A percentile compares a stretch with the other conserved stretches of the same genome.
Conservation (phyloP, 2,329 filamentous ascomycete genomes). For the Alternaria viburni region DNA sequence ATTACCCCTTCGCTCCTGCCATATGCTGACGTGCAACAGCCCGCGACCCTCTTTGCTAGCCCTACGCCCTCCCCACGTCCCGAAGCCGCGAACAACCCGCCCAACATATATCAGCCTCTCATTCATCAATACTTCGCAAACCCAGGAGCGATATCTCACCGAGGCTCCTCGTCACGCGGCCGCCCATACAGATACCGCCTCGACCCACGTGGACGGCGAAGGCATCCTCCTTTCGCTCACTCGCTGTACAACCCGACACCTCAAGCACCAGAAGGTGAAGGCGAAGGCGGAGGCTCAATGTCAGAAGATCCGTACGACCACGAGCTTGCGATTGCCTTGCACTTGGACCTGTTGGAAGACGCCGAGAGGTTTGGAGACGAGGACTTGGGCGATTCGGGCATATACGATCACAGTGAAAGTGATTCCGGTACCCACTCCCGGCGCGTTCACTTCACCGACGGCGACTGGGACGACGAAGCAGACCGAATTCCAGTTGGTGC, state of each 20-base stretch:
- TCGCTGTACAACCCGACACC: slow-evolving; percentile 1
- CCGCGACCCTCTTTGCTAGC: slow-evolving; percentile 1
- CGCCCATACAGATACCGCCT: not conserved
- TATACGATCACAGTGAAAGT: not conserved
- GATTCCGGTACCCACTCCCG: not conserved
- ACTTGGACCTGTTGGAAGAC: slow-evolving; percentile 12
- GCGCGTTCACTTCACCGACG: not conserved
- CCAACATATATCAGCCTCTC: not conserved
- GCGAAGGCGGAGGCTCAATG: not conserved
- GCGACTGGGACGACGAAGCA: not conserved
- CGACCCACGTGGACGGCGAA: not conserved
- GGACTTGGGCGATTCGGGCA: not conserved
- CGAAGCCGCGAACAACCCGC: not conserved
- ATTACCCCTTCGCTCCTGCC: not conserved
- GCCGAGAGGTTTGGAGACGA: not conserved
- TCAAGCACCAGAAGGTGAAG: not conserved
- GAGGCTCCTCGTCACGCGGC: not conserved
- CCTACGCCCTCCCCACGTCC: slow-evolving; percentile 5
- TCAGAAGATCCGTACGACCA: slow-evolving; percentile 2
- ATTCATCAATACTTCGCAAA: not conserved
- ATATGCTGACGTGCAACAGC: slow-evolving; percentile 11
- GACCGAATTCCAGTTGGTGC: not conserved
- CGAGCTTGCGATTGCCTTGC: slow-evolving; percentile 15
- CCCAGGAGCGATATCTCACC: not conserved
- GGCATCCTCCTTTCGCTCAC: slow-evolving; percentile 9